Evolutionary conservation across 2,329 filamentous ascomycete species (phyloP), one percentile per base, ranked within the genome.

Genomic region (Teratosphaeria gauchensis): DNA sequence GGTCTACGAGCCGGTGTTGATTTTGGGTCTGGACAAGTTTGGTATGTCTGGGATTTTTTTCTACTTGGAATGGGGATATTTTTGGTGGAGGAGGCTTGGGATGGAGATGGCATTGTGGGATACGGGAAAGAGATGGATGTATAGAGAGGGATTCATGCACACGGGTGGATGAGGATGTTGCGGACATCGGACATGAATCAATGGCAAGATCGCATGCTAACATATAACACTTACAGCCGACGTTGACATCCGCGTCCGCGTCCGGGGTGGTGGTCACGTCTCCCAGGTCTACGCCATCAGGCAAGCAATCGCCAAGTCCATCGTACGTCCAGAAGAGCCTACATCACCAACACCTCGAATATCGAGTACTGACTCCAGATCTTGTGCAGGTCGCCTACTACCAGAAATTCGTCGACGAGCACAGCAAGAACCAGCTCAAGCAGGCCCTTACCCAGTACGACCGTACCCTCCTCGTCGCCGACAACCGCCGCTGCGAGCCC

Each of bases 331-430:
- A 57, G 30, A 30, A 53, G 58, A 21, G 19, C 14, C 31, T 51
- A 33, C 19, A 14, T 16, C 31, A 51, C 24, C 56, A 55, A 58
- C n/a, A 51, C n/a, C 11, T 53, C 21, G 2, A 53, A 6, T 24
- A 28, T 28, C 24, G 2, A 28, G 24, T 30, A 53, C n/a, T 33
- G 51, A 58, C 61, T 53, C 9, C 31, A n/a, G 12, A 53, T 28
- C 16, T 24, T 21, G 14, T 38, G 52, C 67, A 75, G 73, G 75
- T 95, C 75, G 88, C 91, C 80, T 96, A 96, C 88, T 97, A 96
- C 89, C 92, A 96, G 84, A 96, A 99, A 86, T 99, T 87, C 83
- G 90, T 97, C 80, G 94, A 99, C 77, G 94, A 99, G 89, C 92
- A 97, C 89, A 90, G 89, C 83, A 99, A 99, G 89, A 96, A 97